Evolutionary conservation across 192 early-diverging fungal genomes (phyloP).

Genomic region (Dimargaris xerosporica): DNA sequence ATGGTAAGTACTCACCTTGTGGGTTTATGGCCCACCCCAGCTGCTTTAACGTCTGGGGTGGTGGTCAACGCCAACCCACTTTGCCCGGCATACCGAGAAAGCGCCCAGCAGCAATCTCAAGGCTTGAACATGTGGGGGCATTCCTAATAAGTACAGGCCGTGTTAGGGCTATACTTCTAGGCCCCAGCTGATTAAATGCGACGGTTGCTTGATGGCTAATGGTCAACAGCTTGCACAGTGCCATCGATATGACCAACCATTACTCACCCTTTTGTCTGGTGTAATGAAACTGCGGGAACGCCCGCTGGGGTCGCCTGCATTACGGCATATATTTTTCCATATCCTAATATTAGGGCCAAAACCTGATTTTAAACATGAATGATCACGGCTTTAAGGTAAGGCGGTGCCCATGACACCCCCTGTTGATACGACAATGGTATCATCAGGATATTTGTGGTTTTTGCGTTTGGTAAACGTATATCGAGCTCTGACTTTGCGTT

Average conservation of each 20-base stretch:
- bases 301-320: neutral
- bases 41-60: no score
- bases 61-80: no score
- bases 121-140: no score
- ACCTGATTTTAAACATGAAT: conserved; percentile 97
- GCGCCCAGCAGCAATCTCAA: no score
- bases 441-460: no score
- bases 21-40: neutral
- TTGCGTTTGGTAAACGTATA: no score
- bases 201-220: neutral
- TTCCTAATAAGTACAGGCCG: no score
- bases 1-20: conserved; percentile 56
- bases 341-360: conserved; percentile 63
- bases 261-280: neutral
- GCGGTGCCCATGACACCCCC: no score
- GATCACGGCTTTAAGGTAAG: conserved; percentile 77
- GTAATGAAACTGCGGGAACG: neutral
- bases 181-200: neutral
- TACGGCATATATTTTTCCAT: neutral
- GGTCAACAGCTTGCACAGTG: neutral
- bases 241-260: neutral
- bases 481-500: no score
- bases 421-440: no score
- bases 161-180: neutral
- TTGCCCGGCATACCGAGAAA: no score